These are phyloP conservation scores for Neonectria sp. DNA, from an alignment of 2,329 filamentous ascomycete species.

Conservation along the genomic window DNA sequence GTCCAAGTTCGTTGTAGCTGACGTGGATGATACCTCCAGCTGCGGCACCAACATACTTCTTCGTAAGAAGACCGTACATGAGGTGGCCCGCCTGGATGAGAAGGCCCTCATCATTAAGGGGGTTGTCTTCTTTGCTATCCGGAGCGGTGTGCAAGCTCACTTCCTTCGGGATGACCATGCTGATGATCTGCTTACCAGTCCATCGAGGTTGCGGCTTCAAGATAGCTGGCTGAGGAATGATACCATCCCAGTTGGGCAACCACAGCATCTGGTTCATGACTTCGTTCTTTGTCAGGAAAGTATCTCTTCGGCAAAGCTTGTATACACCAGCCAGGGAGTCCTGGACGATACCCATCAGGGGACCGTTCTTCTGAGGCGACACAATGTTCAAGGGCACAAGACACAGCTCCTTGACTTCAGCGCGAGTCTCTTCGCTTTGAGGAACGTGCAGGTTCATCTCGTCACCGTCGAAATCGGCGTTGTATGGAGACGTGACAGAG, in stretches of 20 bases:
- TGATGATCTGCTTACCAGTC: conserved; percentile 98
- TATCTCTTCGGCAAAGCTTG: conserved; percentile 94
- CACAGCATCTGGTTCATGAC: conserved; percentile 98
- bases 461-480: conserved; percentile 99
- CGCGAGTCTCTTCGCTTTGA: conserved; percentile 95
- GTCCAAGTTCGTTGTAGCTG: conserved; percentile 94
- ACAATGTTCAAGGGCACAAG: conserved; percentile 99
- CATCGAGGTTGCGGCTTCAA: conserved; percentile 92
- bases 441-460: conserved; percentile 99
- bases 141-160: conserved; percentile 81
- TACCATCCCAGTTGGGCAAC: conserved; percentile 97
- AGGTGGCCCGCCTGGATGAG: conserved; percentile 90
- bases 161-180: conserved; percentile 89
- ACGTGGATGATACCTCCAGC: conserved; percentile 94
- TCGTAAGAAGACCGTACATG: conserved; percentile 90
- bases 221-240: conserved; percentile 94
- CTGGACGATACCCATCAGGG: conserved; percentile 99
- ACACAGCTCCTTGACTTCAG: conserved; percentile 94
- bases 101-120: conserved; percentile 82
- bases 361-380: conserved; percentile 95
- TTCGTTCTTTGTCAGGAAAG: conserved; percentile 89
- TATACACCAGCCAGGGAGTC: conserved; percentile 97
- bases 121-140: conserved; percentile 72
- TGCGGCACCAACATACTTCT: conserved; percentile 94
- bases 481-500: conserved; percentile 98